A percentile compares a stretch with the other conserved stretches of the same genome.
Evolutionary conservation across 441 rosid species (phyloP).

Genomic region (Erysimum pusillum): DNA sequence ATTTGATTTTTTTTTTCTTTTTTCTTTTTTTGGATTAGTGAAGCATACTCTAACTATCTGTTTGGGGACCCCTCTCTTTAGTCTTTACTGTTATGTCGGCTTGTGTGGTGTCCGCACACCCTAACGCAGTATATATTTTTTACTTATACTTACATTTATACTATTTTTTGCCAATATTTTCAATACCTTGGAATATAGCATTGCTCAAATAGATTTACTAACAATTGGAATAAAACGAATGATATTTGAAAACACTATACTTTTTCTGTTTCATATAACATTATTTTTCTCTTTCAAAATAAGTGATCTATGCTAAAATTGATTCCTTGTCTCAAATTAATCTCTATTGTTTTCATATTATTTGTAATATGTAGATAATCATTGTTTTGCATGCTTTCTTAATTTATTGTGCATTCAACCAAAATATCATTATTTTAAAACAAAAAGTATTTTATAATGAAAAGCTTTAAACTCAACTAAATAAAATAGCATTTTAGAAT

Average conservation of each 20-base stretch:
- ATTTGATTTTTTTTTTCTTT: too few relatives aligned
- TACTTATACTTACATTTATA: neutral
- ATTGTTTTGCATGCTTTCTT: neutral
- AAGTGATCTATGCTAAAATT: neutral
- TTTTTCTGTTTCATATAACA: neutral
- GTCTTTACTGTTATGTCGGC: conserved; percentile 41
- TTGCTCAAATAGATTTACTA: conserved; percentile 1
- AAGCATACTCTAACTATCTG: neutral
- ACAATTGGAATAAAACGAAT: neutral
- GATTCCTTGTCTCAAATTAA: neutral
- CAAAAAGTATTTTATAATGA: too few relatives aligned
- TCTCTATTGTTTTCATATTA: neutral
- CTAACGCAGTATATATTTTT: neutral
- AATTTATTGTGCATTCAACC: neutral
- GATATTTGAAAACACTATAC: neutral
- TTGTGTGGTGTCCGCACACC: conserved; percentile 6
- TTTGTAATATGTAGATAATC: neutral
- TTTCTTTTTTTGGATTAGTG: too few relatives aligned
- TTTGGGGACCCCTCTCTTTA: neutral
- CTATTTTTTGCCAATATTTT: neutral
- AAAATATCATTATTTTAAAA: too few relatives aligned
- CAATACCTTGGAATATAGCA: neutral
- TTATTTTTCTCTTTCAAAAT: neutral
- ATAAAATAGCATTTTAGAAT: too few relatives aligned
- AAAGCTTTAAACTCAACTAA: too few relatives aligned